Evolutionary conservation across 257 asterid species (phyloP).

Genomic region (Buddleja alternifolia): DNA sequence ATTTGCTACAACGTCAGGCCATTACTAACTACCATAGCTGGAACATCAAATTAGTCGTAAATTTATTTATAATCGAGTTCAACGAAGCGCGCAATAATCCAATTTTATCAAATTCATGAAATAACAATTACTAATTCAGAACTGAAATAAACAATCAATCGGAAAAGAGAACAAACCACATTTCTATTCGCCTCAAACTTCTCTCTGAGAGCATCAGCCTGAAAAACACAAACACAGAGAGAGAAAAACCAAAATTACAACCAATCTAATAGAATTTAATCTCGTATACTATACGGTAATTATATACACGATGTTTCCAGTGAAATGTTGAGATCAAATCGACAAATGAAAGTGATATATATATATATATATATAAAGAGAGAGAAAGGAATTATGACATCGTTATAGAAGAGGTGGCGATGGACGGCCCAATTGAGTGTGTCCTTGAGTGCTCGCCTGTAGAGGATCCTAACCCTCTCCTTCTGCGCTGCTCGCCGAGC

Average conservation of each 20-base stretch:
- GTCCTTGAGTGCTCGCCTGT: constrained; percentile 91
- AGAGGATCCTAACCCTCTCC: constrained; percentile 95
- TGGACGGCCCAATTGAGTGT: constrained; percentile 99
- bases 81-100: neutral
- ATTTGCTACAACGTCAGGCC: too few species aligned
- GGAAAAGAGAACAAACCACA: constrained; percentile 57
- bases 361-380: too few species aligned
- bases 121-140: neutral
- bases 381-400: constrained; percentile 49
- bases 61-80: too few species aligned
- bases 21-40: too few species aligned
- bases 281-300: neutral
- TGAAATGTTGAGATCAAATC: constrained; percentile 35
- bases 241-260: constrained; percentile 2
- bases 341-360: constrained; percentile 33
- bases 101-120: constrained; percentile 3
- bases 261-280: neutral
- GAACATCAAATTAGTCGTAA: too few species aligned
- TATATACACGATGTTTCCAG: neutral
- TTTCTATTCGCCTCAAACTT: constrained; percentile 73
- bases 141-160: neutral
- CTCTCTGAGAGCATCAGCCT: constrained; percentile 91
- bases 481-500: constrained; percentile 95
- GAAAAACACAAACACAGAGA: constrained; percentile 7
- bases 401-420: constrained; percentile 94